phyloP scores from a whole-genome alignment of 2,329 filamentous ascomycete genomes.

The Colletotrichum euphorbiae region DNA sequence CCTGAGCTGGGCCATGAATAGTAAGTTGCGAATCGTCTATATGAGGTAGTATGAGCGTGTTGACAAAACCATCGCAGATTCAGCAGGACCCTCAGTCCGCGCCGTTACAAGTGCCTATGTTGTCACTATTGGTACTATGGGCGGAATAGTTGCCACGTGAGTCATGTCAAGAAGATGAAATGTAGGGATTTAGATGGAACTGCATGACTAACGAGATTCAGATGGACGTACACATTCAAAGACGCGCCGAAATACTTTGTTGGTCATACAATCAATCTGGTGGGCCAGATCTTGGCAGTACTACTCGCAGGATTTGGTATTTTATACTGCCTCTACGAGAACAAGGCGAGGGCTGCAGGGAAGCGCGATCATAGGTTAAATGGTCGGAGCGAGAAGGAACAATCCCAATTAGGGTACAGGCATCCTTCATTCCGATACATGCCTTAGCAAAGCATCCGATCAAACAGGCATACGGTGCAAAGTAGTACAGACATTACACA shows the following conservation, averaged over 20 bases:
- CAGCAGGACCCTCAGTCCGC: slow-evolving; percentile 65
- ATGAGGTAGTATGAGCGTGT: background rate
- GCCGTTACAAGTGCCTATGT: slow-evolving; percentile 68
- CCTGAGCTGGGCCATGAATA: slow-evolving; percentile 70
- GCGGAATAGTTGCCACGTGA: slow-evolving; percentile 67
- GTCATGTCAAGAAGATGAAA: slow-evolving; percentile 36
- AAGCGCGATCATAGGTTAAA: slow-evolving; percentile 53
- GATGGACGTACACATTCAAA: slow-evolving; percentile 63
- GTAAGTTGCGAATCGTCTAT: slow-evolving; percentile 44
- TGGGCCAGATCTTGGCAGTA: slow-evolving; percentile 58
- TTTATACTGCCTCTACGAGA: slow-evolving; percentile 65
- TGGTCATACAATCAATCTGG: slow-evolving; percentile 68
- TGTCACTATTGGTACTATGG: slow-evolving; percentile 65
- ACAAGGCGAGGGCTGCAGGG: slow-evolving; percentile 57
- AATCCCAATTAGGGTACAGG: slow-evolving; percentile 61
- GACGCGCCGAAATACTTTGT: slow-evolving; percentile 61
- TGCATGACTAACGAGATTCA: slow-evolving; percentile 40
- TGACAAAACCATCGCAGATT: slow-evolving; percentile 48
- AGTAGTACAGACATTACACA: too few relatives aligned
- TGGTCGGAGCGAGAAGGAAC: slow-evolving; percentile 60
- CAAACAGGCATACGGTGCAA: too few relatives aligned
- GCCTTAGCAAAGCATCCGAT: slow-evolving; percentile 46
- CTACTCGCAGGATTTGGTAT: slow-evolving; percentile 61
- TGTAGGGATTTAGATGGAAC: accelerated
- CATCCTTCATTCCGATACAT: slow-evolving; percentile 70